Evolutionary conservation across 495 filamentous ascomycete species (phyloP).

Genomic region (Tirmania nivea): DNA sequence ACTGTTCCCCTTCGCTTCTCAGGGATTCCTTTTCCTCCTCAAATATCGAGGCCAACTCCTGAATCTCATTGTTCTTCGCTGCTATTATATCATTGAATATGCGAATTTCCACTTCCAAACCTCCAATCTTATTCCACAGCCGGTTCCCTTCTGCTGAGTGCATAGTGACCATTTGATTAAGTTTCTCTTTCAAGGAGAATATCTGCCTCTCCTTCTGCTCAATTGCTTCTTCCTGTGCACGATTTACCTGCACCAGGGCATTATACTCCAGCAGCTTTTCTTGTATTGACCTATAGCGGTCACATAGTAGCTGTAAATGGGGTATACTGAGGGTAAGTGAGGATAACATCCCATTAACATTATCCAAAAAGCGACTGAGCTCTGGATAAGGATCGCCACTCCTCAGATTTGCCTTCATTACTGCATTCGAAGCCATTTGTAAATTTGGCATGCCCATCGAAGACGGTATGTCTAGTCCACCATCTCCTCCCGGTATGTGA

Average conservation of each 20-base stretch:
- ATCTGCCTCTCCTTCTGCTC: slow-evolving; percentile 33
- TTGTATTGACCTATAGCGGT: slow-evolving; percentile 13
- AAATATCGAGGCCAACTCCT: slow-evolving; percentile 26
- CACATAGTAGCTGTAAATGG: slow-evolving; percentile 15
- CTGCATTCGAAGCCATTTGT: no score
- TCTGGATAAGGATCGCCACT: slow-evolving; percentile 12
- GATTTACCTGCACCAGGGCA: not conserved
- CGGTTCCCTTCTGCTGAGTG: slow-evolving; percentile 27
- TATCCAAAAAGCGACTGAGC: slow-evolving; percentile 15
- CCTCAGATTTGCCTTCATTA: no score
- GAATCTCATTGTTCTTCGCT: slow-evolving; percentile 24
- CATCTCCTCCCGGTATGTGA: no score
- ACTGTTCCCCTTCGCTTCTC: slow-evolving; percentile 25
- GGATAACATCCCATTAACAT: slow-evolving; percentile 12
- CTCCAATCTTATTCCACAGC: slow-evolving; percentile 28
- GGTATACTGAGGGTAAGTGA: slow-evolving; percentile 14
- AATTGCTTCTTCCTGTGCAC: slow-evolving; percentile 13
- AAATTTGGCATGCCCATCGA: no score
- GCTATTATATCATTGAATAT: slow-evolving; percentile 35
- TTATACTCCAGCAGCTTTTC: slow-evolving; percentile 13
- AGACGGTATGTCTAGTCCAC: no score
- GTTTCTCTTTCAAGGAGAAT: slow-evolving; percentile 29
- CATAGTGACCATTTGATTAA: slow-evolving; percentile 31
- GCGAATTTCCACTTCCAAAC: slow-evolving; percentile 33
- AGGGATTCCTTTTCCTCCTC: slow-evolving; percentile 29